Percentiles rank a stretch among this genome's conserved stretches.
Evolutionary conservation across 805 yeast species (phyloP).

Genomic region (Yarrowia keelungensis): DNA sequence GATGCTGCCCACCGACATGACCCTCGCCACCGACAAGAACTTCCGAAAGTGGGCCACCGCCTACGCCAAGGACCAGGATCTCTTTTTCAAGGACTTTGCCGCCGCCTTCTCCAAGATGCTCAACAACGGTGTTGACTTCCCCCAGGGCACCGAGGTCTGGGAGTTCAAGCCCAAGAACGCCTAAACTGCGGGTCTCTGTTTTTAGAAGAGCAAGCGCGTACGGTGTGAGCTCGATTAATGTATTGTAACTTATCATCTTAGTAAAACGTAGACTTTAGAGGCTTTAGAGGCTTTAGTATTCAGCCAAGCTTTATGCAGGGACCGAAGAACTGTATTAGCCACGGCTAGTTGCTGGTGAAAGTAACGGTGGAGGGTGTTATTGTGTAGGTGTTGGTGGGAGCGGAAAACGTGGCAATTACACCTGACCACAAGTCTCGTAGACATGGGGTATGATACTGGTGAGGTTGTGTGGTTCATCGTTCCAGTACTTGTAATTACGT

Average conservation of each 20-base stretch:
- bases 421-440: no score
- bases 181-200: background rate
- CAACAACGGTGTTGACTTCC: conserved; percentile 71
- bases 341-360: no score
- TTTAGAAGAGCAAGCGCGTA: conserved; percentile 13
- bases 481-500: no score
- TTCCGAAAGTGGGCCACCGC: conserved; percentile 62
- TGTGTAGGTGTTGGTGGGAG: no score
- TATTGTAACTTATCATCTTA: conserved; percentile 20
- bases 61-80: conserved; percentile 66
- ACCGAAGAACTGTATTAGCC: background rate
- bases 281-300: no score
- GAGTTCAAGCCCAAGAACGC: conserved; percentile 35
- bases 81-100: conserved; percentile 67
- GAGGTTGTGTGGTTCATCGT: no score
- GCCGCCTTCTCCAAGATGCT: conserved; percentile 67
- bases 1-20: conserved; percentile 83
- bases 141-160: conserved; percentile 39
- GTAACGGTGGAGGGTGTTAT: no score
- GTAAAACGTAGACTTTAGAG: background rate
- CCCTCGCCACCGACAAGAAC: conserved; percentile 63
- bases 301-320: conserved; percentile 4
- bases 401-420: no score
- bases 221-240: conserved; percentile 11
- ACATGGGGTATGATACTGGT: no score